Percentiles rank a stretch among this genome's conserved stretches.
Evolutionary conservation across 164 flowering plant species (phyloP).

Genomic region (Umbellularia californica): DNA sequence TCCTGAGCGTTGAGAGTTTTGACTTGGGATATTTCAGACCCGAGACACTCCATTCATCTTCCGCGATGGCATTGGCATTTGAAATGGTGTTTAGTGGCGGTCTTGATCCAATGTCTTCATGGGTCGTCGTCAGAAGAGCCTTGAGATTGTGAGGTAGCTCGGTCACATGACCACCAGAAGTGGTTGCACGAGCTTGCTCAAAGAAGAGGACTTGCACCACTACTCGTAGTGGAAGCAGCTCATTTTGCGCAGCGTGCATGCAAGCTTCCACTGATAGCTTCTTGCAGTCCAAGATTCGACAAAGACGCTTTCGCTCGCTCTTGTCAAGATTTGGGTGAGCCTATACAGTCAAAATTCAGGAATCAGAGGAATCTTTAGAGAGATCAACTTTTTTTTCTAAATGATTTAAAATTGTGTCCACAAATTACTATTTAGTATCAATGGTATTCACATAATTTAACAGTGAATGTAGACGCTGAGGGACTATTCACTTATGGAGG

Average conservation of each 20-base stretch:
- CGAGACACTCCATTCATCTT: slow-evolving; percentile 74
- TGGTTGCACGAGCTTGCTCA: slow-evolving; percentile 78
- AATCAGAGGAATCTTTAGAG: not conserved
- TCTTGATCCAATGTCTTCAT: slow-evolving; percentile 39
- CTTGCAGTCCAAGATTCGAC: slow-evolving; percentile 87
- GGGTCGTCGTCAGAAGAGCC: slow-evolving; percentile 59
- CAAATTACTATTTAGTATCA: not conserved
- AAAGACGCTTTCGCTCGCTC: slow-evolving; percentile 79
- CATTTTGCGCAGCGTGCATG: slow-evolving; percentile 95
- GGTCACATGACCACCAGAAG: slow-evolving; percentile 53
- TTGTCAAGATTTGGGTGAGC: slow-evolving; percentile 79
- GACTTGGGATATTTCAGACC: slow-evolving; percentile 69
- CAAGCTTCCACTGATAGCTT: slow-evolving; percentile 87
- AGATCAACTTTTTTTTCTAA: not conserved
- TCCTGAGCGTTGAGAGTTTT: slow-evolving; percentile 55
- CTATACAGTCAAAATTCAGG: slow-evolving; percentile 26
- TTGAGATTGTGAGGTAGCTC: slow-evolving; percentile 71
- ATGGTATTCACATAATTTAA: not conserved
- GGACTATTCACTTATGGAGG: not conserved
- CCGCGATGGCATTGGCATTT: slow-evolving; percentile 26
- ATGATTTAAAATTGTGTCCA: not conserved
- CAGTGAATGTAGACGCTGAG: not conserved
- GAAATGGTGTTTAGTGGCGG: slow-evolving; percentile 30
- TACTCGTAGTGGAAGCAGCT: slow-evolving; percentile 82
- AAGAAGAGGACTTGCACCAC: slow-evolving; percentile 96